Percentiles rank a stretch among this genome's conserved stretches.
Conservation (phyloP, 1,284 basidiomycete species). For the Salmacisia buchloeana region DNA sequence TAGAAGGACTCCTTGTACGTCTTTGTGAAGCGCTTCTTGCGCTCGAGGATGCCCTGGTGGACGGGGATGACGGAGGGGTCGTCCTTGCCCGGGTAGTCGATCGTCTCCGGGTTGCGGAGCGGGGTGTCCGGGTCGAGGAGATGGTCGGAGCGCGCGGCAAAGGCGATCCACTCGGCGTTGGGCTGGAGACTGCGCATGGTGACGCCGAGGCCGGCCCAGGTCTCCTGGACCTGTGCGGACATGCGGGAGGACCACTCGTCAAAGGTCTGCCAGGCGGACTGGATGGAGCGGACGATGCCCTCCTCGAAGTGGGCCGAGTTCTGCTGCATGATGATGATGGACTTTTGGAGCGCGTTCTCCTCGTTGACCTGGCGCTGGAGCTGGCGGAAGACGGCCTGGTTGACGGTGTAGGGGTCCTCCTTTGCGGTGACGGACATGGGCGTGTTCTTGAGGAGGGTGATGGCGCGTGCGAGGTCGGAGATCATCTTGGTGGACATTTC, state of each 20-base stretch:
- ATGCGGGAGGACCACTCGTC: slow-evolving; percentile 89
- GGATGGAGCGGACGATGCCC: slow-evolving; percentile 88
- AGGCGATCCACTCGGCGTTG: slow-evolving; percentile 93
- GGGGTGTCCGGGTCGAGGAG: slow-evolving; percentile 88
- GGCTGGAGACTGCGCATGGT: slow-evolving; percentile 80
- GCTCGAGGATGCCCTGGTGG: slow-evolving; percentile 84
- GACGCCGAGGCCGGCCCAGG: slow-evolving; percentile 69
- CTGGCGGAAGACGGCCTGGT: slow-evolving; percentile 76
- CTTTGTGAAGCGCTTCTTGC: slow-evolving; percentile 95
- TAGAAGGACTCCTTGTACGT: slow-evolving; percentile 72
- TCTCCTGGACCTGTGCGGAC: slow-evolving; percentile 70
- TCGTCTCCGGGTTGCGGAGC: slow-evolving; percentile 59
- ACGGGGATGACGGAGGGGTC: slow-evolving; percentile 83
- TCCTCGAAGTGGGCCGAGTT: slow-evolving; percentile 96
- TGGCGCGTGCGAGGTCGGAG: slow-evolving; percentile 77
- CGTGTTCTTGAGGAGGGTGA: slow-evolving; percentile 89
- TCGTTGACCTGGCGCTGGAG: slow-evolving; percentile 85
- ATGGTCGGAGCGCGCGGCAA: slow-evolving; percentile 88
- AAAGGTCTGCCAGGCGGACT: slow-evolving; percentile 94
- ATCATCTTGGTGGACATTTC: slow-evolving; percentile 82
- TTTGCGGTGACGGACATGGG: slow-evolving; percentile 78
- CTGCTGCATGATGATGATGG: slow-evolving; percentile 96
- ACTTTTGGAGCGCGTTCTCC: slow-evolving; percentile 96
- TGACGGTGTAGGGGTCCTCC: slow-evolving; percentile 75
- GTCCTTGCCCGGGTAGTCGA: slow-evolving; percentile 87